Evolutionary conservation across 2,329 filamentous ascomycete genomes (phyloP).

Genomic region (Calonectria multiphialidica): DNA sequence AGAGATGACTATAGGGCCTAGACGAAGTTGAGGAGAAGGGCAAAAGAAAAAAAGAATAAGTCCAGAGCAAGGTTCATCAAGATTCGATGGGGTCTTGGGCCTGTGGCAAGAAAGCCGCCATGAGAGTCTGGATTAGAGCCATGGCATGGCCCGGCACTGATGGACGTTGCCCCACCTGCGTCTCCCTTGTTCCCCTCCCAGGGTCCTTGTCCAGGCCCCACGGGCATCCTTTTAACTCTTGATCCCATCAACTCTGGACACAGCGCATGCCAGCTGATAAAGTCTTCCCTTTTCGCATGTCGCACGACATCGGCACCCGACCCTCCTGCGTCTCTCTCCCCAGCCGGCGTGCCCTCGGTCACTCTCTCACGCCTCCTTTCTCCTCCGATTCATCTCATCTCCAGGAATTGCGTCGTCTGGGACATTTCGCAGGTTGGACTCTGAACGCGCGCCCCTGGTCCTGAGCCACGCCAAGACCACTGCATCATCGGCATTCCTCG

Average conservation of each 20-base stretch:
- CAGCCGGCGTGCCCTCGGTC: background rate
- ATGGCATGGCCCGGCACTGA: background rate
- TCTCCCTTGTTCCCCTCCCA: slow-evolving; percentile 3
- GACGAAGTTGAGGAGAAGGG: background rate
- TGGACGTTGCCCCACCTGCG: slow-evolving; percentile 10
- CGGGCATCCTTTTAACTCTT: slow-evolving; percentile 4
- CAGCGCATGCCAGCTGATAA: background rate
- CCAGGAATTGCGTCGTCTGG: background rate
- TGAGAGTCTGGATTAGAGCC: background rate
- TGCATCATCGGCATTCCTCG: background rate
- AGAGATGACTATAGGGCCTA: background rate
- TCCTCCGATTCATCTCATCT: background rate
- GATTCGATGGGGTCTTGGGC: background rate
- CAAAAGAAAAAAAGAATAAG: background rate
- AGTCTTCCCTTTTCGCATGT: slow-evolving; percentile 1
- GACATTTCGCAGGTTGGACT: background rate
- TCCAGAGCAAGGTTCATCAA: background rate
- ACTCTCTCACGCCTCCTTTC: background rate
- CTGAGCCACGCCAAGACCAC: slow-evolving; percentile 4
- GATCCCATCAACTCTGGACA: background rate
- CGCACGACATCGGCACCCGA: background rate
- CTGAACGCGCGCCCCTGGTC: slow-evolving; percentile 8
- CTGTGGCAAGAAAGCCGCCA: background rate
- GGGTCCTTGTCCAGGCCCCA: background rate
- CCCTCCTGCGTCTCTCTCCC: background rate